Base-by-base conservation (phyloP, 164 flowering plant species). In the Akebia trifoliata region DNA sequence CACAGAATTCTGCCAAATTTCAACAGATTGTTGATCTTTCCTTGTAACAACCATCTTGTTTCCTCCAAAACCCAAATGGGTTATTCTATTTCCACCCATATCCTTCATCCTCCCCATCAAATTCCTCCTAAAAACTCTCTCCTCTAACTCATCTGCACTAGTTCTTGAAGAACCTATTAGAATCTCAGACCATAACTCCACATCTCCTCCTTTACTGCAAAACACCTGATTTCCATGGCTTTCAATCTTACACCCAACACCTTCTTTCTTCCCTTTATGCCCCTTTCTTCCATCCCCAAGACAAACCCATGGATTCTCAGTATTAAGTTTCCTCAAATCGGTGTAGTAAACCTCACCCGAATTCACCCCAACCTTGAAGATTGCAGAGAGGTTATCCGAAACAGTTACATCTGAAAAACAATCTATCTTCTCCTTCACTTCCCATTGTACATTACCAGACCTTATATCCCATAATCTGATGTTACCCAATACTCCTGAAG, bases 121-220 rank as follows among this genome's bases (percentile, higher is more conserved):
- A 61, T 86, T 93, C 78, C 74, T 86, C 72, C 86, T 81, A 21
- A 87, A 84, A 0, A 90, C 81, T 59, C 90, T 78, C 0, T 72
- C 87, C 22, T 69, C 71, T 38, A 60, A 26, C 10, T 67, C 78
- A 56, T 69, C 74, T 54, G 72, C 81, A 4, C 55, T 32, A 2
- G 15, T 63, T 34, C 46, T 68, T 17, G 51, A 21, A 9, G 72
- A 44, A 20, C 72, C 78, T 63, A 84, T 64, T 57, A 71, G 6
- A 48, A 93, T 88, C 70, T 93, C 97, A 0, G 96, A 86, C 97
- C 99, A 94, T 18, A 90, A 39, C 68, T 90, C 90, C 12, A 94
- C 58, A 52, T 78, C 72, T 8, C 93, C 91, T 42, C 85, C 87
- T 54, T 74, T 86, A 43, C 81, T 81, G 57, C 87, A 79, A 61